These are phyloP conservation scores for Diaporthe ampelina DNA, from an alignment of 2,329 filamentous ascomycete genomes.

Conservation along the genomic window DNA sequence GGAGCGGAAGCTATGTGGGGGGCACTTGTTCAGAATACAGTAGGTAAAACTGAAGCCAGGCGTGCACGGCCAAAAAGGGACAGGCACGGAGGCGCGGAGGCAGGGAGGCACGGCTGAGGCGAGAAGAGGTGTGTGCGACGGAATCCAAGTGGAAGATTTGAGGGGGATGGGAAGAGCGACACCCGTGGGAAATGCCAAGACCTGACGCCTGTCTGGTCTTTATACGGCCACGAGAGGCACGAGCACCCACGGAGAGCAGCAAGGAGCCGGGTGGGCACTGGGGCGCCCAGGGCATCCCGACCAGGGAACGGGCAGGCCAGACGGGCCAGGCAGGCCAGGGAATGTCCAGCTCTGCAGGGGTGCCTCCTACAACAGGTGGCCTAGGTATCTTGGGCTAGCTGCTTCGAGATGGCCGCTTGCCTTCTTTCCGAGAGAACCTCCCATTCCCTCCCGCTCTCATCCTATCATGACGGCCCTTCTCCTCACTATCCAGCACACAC, in stretches of 20 bases:
- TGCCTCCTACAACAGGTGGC: not conserved
- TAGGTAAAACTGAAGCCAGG: no score
- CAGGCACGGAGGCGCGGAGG: constrained; percentile 5
- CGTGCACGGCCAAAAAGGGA: constrained; percentile 4
- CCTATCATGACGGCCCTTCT: constrained; percentile 8
- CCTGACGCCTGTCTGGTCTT: constrained; percentile 5
- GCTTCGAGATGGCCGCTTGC: constrained; percentile 18
- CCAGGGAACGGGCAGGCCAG: not conserved
- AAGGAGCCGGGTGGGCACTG: constrained; percentile 24
- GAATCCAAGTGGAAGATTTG: constrained; percentile 11
- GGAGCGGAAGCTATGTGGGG: not conserved
- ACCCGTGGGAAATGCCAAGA: constrained; percentile 25
- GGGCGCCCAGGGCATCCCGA: not conserved
- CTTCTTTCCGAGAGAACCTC: constrained; percentile 19
- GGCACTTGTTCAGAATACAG: not conserved
- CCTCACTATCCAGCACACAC: not conserved
- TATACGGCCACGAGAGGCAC: constrained; percentile 15
- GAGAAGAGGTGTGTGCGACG: constrained; percentile 11
- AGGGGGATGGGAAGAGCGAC: not conserved
- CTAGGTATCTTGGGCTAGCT: constrained; percentile 2
- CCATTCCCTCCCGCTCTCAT: not conserved
- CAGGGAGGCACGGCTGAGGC: constrained; percentile 20
- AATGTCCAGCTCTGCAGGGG: constrained; percentile 2
- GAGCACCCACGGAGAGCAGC: constrained; percentile 14
- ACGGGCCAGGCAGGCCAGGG: not conserved